These are phyloP conservation scores for Boletales sp. DNA, from an alignment of 768 basidiomycete genomes.

Conservation along the genomic window DNA sequence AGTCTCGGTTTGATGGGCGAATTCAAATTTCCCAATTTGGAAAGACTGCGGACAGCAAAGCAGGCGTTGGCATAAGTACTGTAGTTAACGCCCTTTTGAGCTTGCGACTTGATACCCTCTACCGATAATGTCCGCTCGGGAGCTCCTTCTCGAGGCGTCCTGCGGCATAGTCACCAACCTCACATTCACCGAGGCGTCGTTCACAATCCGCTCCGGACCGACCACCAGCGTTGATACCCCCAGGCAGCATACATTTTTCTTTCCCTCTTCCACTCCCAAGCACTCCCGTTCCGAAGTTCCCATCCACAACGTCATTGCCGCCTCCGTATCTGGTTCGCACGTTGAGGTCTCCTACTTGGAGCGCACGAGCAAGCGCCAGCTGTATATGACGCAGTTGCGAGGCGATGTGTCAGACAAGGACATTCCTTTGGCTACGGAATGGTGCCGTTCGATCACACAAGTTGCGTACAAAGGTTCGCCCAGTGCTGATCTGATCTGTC, in stretches of 20 bases:
- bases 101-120: not conserved
- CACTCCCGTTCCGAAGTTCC: constrained; percentile 29
- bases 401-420: constrained; percentile 40
- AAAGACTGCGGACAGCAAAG: too few relatives aligned
- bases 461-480: constrained; percentile 56
- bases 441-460: constrained; percentile 53
- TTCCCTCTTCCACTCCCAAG: not conserved
- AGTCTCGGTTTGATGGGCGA: too few relatives aligned
- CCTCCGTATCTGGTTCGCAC: constrained; percentile 33
- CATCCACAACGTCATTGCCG: constrained; percentile 54
- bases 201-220: constrained; percentile 26
- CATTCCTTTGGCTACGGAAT: constrained; percentile 38
- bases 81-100: not conserved
- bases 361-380: constrained; percentile 38
- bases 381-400: constrained; percentile 37
- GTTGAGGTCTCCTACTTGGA: constrained; percentile 53
- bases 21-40: too few relatives aligned
- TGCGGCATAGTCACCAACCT: constrained; percentile 19
- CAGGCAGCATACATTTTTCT: constrained; percentile 9
- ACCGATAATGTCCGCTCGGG: constrained; percentile 14
- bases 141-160: constrained; percentile 17
- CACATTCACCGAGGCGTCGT: constrained; percentile 22
- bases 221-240: not conserved
- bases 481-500: not conserved
- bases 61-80: too few relatives aligned